Conservation (phyloP, 176 grass and related monocot genomes). For the Carex parvula region DNA sequence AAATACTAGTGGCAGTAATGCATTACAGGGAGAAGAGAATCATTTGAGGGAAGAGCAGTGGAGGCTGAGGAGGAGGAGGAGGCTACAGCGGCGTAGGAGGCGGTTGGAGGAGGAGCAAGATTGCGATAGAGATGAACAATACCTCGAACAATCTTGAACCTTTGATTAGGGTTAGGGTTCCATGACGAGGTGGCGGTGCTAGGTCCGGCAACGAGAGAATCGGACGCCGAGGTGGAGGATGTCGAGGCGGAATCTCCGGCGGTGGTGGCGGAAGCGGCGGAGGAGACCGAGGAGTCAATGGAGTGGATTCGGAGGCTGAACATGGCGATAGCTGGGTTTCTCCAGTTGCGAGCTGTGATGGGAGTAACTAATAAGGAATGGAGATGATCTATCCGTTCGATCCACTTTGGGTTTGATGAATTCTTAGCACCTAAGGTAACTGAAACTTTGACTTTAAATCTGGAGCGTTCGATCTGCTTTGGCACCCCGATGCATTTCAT, state of each 20-base stretch:
- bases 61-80: conserved; percentile 42
- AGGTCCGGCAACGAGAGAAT: conserved; percentile 33
- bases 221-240: conserved; percentile 13
- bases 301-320: conserved; percentile 48
- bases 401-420: too few species aligned
- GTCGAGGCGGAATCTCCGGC: background rate
- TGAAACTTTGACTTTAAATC: too few species aligned
- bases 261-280: conserved; percentile 13
- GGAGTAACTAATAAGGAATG: background rate
- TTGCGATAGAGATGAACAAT: conserved; percentile 76
- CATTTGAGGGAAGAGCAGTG: conserved; percentile 25
- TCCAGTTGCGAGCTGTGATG: background rate
- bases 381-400: background rate
- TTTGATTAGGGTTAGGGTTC: conserved; percentile 45
- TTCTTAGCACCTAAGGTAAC: too few species aligned
- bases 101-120: conserved; percentile 16
- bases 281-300: conserved; percentile 14
- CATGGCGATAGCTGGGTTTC: conserved; percentile 28
- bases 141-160: conserved; percentile 52
- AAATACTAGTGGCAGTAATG: background rate
- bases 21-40: conserved; percentile 62
- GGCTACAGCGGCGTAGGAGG: conserved; percentile 48
- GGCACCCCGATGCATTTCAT: too few species aligned
- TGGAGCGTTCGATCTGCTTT: too few species aligned
- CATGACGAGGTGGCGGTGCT: conserved; percentile 13